phyloP scores from a whole-genome alignment of 2,329 filamentous ascomycete species.

The Fusarium sp. region DNA sequence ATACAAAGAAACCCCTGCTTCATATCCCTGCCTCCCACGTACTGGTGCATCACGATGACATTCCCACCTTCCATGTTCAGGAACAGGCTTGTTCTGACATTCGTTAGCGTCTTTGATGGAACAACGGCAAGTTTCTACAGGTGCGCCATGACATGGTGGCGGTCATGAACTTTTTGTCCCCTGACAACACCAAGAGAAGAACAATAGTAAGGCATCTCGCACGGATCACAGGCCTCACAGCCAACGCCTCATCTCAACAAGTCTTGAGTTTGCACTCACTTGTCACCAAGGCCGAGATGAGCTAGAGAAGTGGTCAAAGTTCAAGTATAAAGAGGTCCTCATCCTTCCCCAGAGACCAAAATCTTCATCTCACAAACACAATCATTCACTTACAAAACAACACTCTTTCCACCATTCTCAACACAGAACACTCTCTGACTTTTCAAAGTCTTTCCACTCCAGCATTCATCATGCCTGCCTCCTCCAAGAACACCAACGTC shows the following conservation, averaged over 20 bases:
- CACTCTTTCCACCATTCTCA: constrained; percentile 42
- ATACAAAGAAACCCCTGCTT: constrained; percentile 25
- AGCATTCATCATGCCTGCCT: constrained; percentile 46
- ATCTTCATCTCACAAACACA: constrained; percentile 14
- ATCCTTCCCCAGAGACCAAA: not conserved
- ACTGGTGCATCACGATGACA: constrained; percentile 1
- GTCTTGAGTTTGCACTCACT: constrained; percentile 14
- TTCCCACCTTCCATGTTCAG: not conserved
- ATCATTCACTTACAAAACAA: constrained; percentile 29
- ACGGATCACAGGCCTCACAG: constrained; percentile 31
- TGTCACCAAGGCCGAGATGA: not conserved
- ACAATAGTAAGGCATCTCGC: constrained; percentile 35
- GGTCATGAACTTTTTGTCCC: constrained; percentile 20
- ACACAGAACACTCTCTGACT: constrained; percentile 35
- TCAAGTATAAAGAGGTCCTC: constrained; percentile 35
- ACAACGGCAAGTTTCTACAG: constrained; percentile 10
- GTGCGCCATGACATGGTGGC: constrained; percentile 7
- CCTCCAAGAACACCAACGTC: constrained; percentile 41
- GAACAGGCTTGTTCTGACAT: not conserved
- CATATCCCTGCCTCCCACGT: constrained; percentile 13
- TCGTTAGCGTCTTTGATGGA: not conserved
- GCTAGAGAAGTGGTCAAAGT: not conserved
- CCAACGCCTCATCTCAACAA: not conserved
- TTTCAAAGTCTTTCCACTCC: constrained; percentile 40
- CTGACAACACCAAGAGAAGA: constrained; percentile 38